Evolutionary conservation across 805 yeast species (phyloP).

Genomic region (Sungouiozyma ichnusensis): DNA sequence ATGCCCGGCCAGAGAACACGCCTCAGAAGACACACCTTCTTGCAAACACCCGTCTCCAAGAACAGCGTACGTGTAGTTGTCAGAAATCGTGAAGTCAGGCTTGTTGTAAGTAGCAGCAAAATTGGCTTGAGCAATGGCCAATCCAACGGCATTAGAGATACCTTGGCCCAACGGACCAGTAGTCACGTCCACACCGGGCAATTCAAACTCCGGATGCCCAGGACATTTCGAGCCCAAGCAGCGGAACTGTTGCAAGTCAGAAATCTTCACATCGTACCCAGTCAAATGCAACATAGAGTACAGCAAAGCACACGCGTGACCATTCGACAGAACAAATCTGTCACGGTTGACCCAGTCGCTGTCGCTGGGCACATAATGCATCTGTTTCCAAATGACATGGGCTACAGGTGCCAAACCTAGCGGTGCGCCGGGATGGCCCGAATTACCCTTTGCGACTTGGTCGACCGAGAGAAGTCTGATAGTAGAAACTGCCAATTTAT

Average conservation of each 20-base stretch:
- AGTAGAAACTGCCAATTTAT: conserved; percentile 69
- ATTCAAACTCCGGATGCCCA: conserved; percentile 92
- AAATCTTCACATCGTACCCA: conserved; percentile 73
- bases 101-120: conserved; percentile 89
- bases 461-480: conserved; percentile 85
- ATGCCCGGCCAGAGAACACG: conserved; percentile 93
- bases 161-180: conserved; percentile 99
- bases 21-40: conserved; percentile 97
- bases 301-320: conserved; percentile 89
- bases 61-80: conserved; percentile 67
- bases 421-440: conserved; percentile 99
- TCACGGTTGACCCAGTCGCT: conserved; percentile 92
- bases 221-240: conserved; percentile 86
- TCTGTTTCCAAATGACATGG: conserved; percentile 69
- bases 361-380: conserved; percentile 83
- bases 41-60: conserved; percentile 96
- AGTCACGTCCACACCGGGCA: conserved; percentile 92
- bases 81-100: conserved; percentile 64
- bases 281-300: conserved; percentile 77
- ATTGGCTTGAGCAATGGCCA: conserved; percentile 90
- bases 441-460: conserved; percentile 76
- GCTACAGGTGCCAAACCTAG: conserved; percentile 96
- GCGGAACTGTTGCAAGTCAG: conserved; percentile 85
- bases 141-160: conserved; percentile 89
- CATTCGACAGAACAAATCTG: conserved; percentile 89